Evolutionary conservation across 331 rosid genomes (phyloP).

Genomic region (Pyrus hybrid): DNA sequence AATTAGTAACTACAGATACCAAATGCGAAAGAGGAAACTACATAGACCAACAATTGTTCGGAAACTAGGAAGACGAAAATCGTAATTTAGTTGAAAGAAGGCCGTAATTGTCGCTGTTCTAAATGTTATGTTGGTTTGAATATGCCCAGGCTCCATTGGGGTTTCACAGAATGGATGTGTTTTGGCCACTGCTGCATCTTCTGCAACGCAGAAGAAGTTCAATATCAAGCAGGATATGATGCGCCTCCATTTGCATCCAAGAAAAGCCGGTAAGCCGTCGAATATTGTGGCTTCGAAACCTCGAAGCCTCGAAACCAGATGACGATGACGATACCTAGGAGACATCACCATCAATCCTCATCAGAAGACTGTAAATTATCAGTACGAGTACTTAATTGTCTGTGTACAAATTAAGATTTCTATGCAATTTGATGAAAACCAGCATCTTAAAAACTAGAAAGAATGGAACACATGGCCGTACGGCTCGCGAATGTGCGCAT

Average conservation of each 20-base stretch:
- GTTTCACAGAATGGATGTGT: slow-evolving; percentile 78
- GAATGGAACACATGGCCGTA: background rate
- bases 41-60: background rate
- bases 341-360: background rate
- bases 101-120: background rate
- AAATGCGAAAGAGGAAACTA: background rate
- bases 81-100: background rate
- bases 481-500: background rate
- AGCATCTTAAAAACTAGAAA: background rate
- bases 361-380: background rate
- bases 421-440: background rate
- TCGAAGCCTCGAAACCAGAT: background rate
- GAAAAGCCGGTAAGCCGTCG: background rate
- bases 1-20: background rate
- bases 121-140: background rate
- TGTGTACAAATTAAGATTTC: slow-evolving; percentile 5
- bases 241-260: background rate
- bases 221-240: slow-evolving; percentile 32
- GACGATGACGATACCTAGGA: background rate
- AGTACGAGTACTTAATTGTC: background rate
- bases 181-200: slow-evolving; percentile 82
- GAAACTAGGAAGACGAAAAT: background rate
- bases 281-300: too few species aligned
- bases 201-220: slow-evolving; percentile 50
- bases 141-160: slow-evolving; percentile 61